A percentile compares a stretch with the other conserved stretches of the same genome.
phyloP scores from a whole-genome alignment of 192 early-diverging fungal species.

The Coemansia sp. region DNA sequence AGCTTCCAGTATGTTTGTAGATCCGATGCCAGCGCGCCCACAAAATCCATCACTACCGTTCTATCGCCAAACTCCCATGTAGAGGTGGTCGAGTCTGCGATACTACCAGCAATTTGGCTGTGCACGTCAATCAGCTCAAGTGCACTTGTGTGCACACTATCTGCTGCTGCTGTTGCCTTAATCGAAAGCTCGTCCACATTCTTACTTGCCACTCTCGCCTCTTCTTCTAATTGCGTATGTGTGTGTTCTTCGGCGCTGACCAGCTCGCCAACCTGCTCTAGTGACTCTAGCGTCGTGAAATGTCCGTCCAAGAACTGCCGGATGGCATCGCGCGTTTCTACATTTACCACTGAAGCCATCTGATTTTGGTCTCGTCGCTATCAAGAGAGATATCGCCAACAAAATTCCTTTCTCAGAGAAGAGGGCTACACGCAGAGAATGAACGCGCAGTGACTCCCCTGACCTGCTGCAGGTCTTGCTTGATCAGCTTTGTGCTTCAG shows the following conservation, averaged over 20 bases:
- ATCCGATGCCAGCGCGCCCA: slow-evolving; percentile 25
- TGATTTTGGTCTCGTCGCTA: not conserved
- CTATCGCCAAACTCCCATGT: slow-evolving; percentile 49
- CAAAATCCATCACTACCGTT: slow-evolving; percentile 37
- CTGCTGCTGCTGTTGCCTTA: slow-evolving; percentile 18
- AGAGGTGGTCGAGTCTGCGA: slow-evolving; percentile 25
- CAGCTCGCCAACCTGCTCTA: slow-evolving; percentile 38
- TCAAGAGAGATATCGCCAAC: not conserved
- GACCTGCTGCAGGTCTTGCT: not conserved
- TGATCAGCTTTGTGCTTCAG: slow-evolving; percentile 1
- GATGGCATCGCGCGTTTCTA: slow-evolving; percentile 7
- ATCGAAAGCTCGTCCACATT: slow-evolving; percentile 5
- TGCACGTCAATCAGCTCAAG: slow-evolving; percentile 36
- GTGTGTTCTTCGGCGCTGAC: slow-evolving; percentile 39
- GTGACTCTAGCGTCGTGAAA: slow-evolving; percentile 45
- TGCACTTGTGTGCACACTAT: slow-evolving; percentile 15
- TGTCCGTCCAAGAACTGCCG: slow-evolving; percentile 39
- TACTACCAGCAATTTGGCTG: slow-evolving; percentile 29
- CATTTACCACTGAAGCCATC: slow-evolving; percentile 12
- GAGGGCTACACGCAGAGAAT: not conserved
- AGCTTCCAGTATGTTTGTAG: slow-evolving; percentile 31
- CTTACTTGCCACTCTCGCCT: slow-evolving; percentile 12
- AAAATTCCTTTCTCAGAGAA: not conserved
- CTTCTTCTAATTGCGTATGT: slow-evolving; percentile 24
- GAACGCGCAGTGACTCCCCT: not conserved